A percentile compares a stretch with the other conserved stretches of the same genome.
phyloP scores from a whole-genome alignment of 139 green algal species.

The Ostreobium quekettii region DNA sequence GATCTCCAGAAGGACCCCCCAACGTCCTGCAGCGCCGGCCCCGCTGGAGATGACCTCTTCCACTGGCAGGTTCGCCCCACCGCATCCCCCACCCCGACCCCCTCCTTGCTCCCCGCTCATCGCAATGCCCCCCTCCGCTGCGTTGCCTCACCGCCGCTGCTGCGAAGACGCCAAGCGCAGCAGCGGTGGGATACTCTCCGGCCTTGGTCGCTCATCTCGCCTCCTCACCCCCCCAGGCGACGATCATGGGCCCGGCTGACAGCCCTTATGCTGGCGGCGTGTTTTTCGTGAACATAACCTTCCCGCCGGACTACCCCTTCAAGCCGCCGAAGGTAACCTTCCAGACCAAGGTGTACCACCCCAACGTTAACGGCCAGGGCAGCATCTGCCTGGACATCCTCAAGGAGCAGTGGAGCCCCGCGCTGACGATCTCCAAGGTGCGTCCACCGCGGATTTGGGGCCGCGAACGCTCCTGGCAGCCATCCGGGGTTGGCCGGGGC shows the following conservation, averaged over 20 bases:
- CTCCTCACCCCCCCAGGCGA: no score
- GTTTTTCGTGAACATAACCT: constrained; percentile 83
- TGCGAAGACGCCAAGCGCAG: no score
- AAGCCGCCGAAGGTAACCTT: constrained; percentile 84
- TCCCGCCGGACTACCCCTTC: constrained; percentile 90
- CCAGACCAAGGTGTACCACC: constrained; percentile 84
- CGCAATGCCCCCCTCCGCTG: no score
- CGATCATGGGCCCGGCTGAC: constrained; percentile 78
- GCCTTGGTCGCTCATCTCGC: no score
- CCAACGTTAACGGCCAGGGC: constrained; percentile 96
- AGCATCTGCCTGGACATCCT: constrained; percentile 96
- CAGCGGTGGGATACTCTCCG: no score
- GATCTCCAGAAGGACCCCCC: constrained; percentile 89
- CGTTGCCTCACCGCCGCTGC: no score
- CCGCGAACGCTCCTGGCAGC: not conserved
- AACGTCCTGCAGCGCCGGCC: constrained; percentile 79
- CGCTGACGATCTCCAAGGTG: constrained; percentile 94
- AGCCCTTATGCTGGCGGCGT: constrained; percentile 88
- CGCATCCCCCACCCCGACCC: no score
- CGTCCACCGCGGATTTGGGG: not conserved
- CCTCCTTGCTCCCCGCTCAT: no score
- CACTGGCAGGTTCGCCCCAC: constrained; percentile 85
- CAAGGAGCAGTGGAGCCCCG: constrained; percentile 97
- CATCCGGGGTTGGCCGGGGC: no score
- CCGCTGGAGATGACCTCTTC: constrained; percentile 80